Conservation (phyloP, 192 early-diverging fungal genomes). For the Physocladia obscura region DNA sequence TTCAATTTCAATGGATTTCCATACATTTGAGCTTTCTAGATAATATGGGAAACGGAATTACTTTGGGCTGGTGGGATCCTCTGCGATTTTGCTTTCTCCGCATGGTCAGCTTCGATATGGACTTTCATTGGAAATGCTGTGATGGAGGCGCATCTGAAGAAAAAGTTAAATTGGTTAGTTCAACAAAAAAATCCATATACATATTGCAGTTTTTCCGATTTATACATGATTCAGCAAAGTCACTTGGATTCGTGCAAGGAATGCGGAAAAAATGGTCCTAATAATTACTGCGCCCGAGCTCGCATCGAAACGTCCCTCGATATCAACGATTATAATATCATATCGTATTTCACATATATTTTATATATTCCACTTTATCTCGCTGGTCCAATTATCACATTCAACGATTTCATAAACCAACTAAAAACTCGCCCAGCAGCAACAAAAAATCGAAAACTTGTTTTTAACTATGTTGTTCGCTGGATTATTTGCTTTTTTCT, state of each 20-base stretch:
- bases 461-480: constrained; percentile 63
- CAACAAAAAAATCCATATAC: neutral
- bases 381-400: constrained; percentile 93
- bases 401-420: constrained; percentile 88
- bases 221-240: constrained; percentile 11
- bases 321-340: constrained; percentile 70
- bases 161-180: neutral
- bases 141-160: constrained; percentile 7
- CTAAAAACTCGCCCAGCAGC: constrained; percentile 29
- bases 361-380: constrained; percentile 91
- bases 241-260: constrained; percentile 37
- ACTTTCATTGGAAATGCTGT: constrained; percentile 91
- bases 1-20: neutral
- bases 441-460: neutral
- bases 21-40: constrained; percentile 46
- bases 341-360: constrained; percentile 76
- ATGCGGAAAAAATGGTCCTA: constrained; percentile 11
- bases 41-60: constrained; percentile 63
- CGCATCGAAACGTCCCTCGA: constrained; percentile 8
- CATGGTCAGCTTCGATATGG: constrained; percentile 91
- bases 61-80: constrained; percentile 80
- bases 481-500: constrained; percentile 62
- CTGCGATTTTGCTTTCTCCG: constrained; percentile 90
- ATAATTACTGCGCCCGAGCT: neutral
- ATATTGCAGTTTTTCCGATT: neutral